phyloP scores from a whole-genome alignment of 1,284 basidiomycete species.

The Cutaneotrichosporon sp. region DNA sequence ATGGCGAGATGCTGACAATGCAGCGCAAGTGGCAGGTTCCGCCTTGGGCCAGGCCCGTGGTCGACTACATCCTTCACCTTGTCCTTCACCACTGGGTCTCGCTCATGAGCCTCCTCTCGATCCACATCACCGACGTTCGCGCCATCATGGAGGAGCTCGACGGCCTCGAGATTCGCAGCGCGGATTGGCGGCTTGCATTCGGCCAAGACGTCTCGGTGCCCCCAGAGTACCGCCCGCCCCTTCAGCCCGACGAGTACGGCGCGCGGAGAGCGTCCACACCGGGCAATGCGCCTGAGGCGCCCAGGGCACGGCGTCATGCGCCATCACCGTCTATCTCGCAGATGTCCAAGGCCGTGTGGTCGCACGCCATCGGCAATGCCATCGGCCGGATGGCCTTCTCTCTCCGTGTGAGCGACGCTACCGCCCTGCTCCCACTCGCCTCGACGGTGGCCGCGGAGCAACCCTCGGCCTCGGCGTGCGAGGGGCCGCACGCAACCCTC shows the following conservation, averaged over 20 bases:
- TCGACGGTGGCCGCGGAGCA: not conserved
- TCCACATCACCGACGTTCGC: slow-evolving; percentile 38
- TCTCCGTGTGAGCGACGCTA: slow-evolving; percentile 28
- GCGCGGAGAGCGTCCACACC: not conserved
- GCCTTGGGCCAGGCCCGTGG: slow-evolving; percentile 6
- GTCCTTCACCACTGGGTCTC: slow-evolving; percentile 43
- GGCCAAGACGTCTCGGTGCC: slow-evolving; percentile 1
- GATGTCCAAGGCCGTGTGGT: slow-evolving; percentile 28
- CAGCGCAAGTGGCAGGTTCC: slow-evolving; percentile 15
- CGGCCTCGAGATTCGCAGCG: slow-evolving; percentile 33
- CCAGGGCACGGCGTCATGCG: slow-evolving; percentile 33
- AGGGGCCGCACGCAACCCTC: not conserved
- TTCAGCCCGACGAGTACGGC: slow-evolving; percentile 9
- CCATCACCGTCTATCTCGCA: slow-evolving; percentile 4
- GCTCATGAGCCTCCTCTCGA: slow-evolving; percentile 37
- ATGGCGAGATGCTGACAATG: not conserved
- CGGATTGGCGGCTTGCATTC: slow-evolving; percentile 30
- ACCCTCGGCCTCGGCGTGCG: not conserved
- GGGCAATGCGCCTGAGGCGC: not conserved
- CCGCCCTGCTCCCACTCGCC: slow-evolving; percentile 33
- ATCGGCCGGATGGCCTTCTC: slow-evolving; percentile 39
- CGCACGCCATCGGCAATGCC: slow-evolving; percentile 39
- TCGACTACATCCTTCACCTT: slow-evolving; percentile 28
- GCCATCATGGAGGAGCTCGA: slow-evolving; percentile 44
- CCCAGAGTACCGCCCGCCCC: not conserved